A percentile compares a stretch with the other conserved stretches of the same genome.
Conservation (phyloP, 352 stramenopile genomes). For the Thraustochytrium aureum region DNA sequence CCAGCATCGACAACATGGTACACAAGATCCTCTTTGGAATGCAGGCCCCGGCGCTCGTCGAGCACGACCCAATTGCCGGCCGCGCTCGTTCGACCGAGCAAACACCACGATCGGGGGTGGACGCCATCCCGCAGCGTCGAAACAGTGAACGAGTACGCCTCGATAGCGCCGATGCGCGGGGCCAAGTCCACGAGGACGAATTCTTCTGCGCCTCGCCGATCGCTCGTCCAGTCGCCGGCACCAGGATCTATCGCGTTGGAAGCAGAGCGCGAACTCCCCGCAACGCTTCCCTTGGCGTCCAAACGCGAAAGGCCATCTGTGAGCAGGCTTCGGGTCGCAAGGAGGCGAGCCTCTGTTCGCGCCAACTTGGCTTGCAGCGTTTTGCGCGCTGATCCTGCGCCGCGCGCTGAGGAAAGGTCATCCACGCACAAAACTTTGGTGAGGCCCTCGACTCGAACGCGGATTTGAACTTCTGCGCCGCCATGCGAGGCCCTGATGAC, state of each 20-base stretch:
- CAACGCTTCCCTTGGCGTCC: not conserved
- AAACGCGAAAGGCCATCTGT: not conserved
- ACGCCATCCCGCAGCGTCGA: not conserved
- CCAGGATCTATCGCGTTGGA: not conserved
- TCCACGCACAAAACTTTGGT: not conserved
- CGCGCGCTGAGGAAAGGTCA: slow-evolving; percentile 26
- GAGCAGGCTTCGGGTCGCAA: not conserved
- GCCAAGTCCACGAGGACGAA: not conserved
- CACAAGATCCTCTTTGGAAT: not conserved
- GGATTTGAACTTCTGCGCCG: slow-evolving; percentile 1
- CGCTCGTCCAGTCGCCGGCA: not conserved
- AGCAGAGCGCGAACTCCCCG: not conserved
- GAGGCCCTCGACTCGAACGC: slow-evolving; percentile 19
- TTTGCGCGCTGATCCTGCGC: slow-evolving; percentile 16
- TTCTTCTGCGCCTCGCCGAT: not conserved
- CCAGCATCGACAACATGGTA: slow-evolving; percentile 14
- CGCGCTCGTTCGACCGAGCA: not conserved
- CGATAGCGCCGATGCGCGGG: not conserved
- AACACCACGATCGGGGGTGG: not conserved
- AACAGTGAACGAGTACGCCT: slow-evolving; percentile 29
- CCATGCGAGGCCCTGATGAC: not conserved
- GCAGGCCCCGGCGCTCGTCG: not conserved
- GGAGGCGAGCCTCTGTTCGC: not conserved
- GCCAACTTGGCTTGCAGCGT: slow-evolving; percentile 7
- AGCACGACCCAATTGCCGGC: slow-evolving; percentile 13